Conservation (phyloP, 2,329 filamentous ascomycete species). For the Fusarium sp. region DNA sequence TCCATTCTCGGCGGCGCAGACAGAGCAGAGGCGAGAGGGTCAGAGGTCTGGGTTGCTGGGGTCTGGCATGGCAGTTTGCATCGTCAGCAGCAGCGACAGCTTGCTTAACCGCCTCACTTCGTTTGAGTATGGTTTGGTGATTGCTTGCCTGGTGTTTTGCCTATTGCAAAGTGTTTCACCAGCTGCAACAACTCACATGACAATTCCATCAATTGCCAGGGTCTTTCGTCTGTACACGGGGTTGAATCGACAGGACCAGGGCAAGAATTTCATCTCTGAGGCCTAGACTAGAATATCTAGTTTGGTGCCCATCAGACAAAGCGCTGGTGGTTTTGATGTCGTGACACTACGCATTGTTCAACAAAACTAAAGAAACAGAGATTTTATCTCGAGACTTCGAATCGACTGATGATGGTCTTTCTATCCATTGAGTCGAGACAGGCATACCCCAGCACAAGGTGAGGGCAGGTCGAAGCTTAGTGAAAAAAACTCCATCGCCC, state of each 20-base stretch:
- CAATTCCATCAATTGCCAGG: conserved; percentile 3
- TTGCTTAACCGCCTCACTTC: conserved; percentile 44
- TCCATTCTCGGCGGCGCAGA: conserved; percentile 46
- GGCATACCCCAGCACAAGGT: conserved; percentile 34
- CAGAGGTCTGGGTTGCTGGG: conserved; percentile 29
- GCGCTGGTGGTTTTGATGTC: conserved; percentile 4
- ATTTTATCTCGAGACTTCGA: background rate
- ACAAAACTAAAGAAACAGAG: conserved; percentile 20
- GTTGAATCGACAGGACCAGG: background rate
- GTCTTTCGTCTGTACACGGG: background rate
- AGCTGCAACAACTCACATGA: conserved; percentile 24
- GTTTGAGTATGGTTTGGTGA: conserved; percentile 14
- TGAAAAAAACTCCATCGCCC: conserved; percentile 33
- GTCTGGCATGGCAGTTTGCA: conserved; percentile 29
- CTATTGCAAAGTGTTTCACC: conserved; percentile 25
- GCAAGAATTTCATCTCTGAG: background rate
- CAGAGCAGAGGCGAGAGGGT: background rate
- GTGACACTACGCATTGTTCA: conserved; percentile 6
- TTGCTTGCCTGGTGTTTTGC: conserved; percentile 14
- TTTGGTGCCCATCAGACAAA: background rate
- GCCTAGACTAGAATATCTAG: background rate
- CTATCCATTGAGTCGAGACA: conserved; percentile 26
- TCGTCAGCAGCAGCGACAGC: conserved; percentile 24
- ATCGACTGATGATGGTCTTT: conserved; percentile 22
- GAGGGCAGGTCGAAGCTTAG: conserved; percentile 21